Percentiles rank a stretch among this genome's conserved stretches.
Conservation (phyloP, 2,329 filamentous ascomycete genomes). For the Fusarium humuli region DNA sequence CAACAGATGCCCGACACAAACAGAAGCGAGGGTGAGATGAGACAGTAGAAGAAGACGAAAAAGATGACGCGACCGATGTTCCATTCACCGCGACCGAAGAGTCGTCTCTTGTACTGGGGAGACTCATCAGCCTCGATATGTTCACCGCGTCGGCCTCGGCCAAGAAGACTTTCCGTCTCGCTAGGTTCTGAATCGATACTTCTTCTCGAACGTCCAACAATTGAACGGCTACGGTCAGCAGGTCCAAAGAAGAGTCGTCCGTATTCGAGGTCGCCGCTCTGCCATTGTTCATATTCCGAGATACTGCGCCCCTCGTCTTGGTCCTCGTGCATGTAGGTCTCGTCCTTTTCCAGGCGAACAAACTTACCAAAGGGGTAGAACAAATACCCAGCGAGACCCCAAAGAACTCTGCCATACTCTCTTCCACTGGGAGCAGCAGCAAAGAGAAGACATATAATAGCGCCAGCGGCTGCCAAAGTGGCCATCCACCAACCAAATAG, state of each 20-base stretch:
- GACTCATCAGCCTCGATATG: conserved; percentile 61
- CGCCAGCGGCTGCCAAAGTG: conserved; percentile 77
- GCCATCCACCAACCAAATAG: conserved; percentile 98
- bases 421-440: conserved; percentile 81
- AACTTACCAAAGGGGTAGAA: conserved; percentile 98
- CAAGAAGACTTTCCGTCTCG: conserved; percentile 91
- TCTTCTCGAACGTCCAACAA: conserved; percentile 86
- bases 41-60: conserved; percentile 94
- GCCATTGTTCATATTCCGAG: conserved; percentile 99
- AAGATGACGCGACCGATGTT: conserved; percentile 94
- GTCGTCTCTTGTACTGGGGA: conserved; percentile 75
- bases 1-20: conserved; percentile 90
- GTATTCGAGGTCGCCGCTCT: conserved; percentile 95
- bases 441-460: conserved; percentile 81
- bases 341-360: conserved; percentile 91
- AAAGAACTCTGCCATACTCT: conserved; percentile 87
- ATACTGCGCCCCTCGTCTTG: conserved; percentile 96
- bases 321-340: conserved; percentile 93
- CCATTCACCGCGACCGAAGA: conserved; percentile 97
- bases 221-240: conserved; percentile 73
- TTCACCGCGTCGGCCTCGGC: conserved; percentile 66
- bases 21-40: conserved; percentile 88
- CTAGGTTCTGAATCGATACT: conserved; percentile 87
- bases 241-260: conserved; percentile 96
- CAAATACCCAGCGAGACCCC: conserved; percentile 85